Evolutionary conservation across 2,329 filamentous ascomycete species (phyloP), one percentile per base, ranked within the genome.

Genomic region (Drechslerella coelobrocha): DNA sequence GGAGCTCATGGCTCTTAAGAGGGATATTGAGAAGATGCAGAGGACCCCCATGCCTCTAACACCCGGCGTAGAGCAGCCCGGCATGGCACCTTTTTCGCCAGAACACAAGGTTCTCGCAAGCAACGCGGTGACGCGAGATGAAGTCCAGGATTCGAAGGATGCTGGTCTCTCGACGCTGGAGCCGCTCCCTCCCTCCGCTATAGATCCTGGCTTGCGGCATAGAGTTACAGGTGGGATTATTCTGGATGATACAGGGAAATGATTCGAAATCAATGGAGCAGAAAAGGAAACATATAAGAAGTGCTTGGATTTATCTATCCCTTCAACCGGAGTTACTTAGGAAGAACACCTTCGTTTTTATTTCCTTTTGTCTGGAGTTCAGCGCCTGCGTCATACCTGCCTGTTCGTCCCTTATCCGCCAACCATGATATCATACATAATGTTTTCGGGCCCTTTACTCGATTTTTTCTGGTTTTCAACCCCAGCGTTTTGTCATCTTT

Each of bases 1-100:
- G 77, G 94, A 99, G 79, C 83, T 99, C 10, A 92, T 99, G 78
- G 85, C 88, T 56, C 85, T 99, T 81, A 92, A 89, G 80, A 86
- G 86, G 61, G 94, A 99, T 77, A 92, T 99, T 7, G 85, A 88
- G 48, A 93, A 91, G 78, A 95, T 91, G 91, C 92, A 96, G 79
- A 83, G 82, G 71, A 84, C 81, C 29, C 83, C 85, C 0, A 84
- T 86, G 14, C 61, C 72, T 8, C 57, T 65, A 17, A 57, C 56
- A 6, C 50, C 73, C 14, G 56, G 65, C 17, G 53, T 50, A 1
- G 65, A 69, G 7, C 53, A 69, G 12, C 63, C 56, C 4, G 24
- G 52, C 10, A 47, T 24, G 12, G 34, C 24, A 6, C 62, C 53
- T 9, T 17, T 37, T 37, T 56, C 51, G 12, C 39, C 51, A 12